phyloP scores from a whole-genome alignment of 495 filamentous ascomycete species.

The Xylaria longipes region DNA sequence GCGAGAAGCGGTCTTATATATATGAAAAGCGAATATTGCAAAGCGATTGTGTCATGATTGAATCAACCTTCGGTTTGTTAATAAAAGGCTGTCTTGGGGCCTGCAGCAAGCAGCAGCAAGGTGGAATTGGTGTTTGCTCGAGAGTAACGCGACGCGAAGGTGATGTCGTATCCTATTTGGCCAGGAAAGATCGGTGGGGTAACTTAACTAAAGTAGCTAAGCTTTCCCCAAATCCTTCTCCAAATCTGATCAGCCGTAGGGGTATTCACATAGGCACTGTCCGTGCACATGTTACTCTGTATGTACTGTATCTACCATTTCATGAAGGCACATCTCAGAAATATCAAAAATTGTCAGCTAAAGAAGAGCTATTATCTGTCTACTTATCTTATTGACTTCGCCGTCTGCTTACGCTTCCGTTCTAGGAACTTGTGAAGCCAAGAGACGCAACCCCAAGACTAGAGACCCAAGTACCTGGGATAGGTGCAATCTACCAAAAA shows the following conservation, averaged over 20 bases:
- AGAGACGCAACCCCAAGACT: background rate
- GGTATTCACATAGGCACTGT: too few species aligned
- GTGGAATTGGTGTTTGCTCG: background rate
- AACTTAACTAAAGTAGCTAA: too few species aligned
- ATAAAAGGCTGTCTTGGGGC: background rate
- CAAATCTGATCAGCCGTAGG: too few species aligned
- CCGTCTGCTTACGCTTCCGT: background rate
- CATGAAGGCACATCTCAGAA: background rate
- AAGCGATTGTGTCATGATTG: background rate
- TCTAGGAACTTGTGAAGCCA: background rate
- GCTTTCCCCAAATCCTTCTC: too few species aligned
- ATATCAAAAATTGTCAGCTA: background rate
- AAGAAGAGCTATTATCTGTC: constrained; percentile 1
- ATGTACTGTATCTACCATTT: background rate
- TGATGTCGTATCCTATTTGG: too few species aligned
- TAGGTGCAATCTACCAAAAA: background rate
- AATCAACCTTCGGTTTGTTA: background rate
- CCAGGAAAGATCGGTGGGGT: too few species aligned
- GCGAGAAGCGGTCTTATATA: background rate
- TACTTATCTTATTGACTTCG: background rate
- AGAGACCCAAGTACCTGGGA: background rate
- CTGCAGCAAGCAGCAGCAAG: constrained; percentile 2
- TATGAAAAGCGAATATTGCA: background rate
- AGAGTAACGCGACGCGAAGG: background rate
- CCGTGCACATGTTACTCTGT: too few species aligned